These are phyloP conservation scores for Ilex asprella DNA, from an alignment of 257 asterid genomes.

Conservation along the genomic window DNA sequence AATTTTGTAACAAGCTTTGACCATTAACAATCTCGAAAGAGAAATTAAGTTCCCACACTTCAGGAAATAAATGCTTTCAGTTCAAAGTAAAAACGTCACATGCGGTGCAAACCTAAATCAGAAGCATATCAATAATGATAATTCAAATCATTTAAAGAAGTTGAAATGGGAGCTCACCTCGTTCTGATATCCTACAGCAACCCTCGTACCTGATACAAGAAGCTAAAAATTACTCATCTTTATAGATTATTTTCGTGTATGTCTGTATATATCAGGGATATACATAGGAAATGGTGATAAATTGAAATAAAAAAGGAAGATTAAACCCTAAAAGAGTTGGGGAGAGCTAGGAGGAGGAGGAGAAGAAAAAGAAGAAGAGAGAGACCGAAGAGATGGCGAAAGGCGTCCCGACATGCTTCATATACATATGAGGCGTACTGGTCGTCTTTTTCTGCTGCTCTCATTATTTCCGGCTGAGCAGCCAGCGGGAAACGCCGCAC, in stretches of 20 bases:
- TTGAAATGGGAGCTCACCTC: slow-evolving; percentile 46
- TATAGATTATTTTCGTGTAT: neutral
- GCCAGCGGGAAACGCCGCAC: slow-evolving; percentile 64
- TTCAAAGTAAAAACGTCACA: no score
- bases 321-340: neutral
- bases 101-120: no score
- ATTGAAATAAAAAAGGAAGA: neutral
- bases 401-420: slow-evolving; percentile 98
- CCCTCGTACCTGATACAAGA: slow-evolving; percentile 63
- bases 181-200: slow-evolving; percentile 81
- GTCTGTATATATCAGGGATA: neutral
- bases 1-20: no score
- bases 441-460: slow-evolving; percentile 98
- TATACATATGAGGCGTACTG: slow-evolving; percentile 91
- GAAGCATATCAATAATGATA: no score
- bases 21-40: no score
- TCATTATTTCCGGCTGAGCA: slow-evolving; percentile 96
- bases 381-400: slow-evolving; percentile 93
- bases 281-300: neutral
- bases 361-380: neutral
- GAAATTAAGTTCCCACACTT: no score
- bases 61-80: no score
- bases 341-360: neutral
- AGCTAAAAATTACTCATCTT: neutral
- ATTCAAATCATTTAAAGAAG: neutral